A percentile compares a stretch with the other conserved stretches of the same genome.
phyloP scores from a whole-genome alignment of 2,329 filamentous ascomycete species.

The Alternaria dauci region DNA sequence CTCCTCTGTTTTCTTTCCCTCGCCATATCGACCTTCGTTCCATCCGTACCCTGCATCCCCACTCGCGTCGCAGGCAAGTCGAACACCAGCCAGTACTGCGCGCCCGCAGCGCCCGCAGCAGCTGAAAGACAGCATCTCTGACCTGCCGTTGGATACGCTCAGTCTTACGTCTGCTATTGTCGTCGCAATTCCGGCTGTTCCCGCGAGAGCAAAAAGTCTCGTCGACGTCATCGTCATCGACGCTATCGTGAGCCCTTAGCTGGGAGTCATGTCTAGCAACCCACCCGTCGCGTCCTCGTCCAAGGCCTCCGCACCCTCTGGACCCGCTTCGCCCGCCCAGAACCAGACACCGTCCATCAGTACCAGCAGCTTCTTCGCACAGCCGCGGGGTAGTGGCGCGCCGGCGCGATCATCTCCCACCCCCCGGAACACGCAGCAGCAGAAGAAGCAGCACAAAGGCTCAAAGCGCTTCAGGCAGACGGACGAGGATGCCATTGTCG shows the following conservation, averaged over 20 bases:
- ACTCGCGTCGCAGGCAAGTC: not conserved
- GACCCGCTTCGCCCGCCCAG: conserved; percentile 54
- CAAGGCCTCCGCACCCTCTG: conserved; percentile 51
- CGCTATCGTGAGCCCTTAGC: conserved; percentile 35
- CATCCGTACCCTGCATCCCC: not conserved
- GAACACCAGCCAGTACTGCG: conserved; percentile 15
- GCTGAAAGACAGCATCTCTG: not conserved
- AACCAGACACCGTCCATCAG: conserved; percentile 55
- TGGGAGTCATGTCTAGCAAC: conserved; percentile 56
- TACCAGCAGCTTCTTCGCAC: conserved; percentile 54
- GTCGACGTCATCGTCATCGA: not conserved
- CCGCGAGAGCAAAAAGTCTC: not conserved
- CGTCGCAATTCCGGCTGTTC: not conserved
- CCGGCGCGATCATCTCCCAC: conserved; percentile 53
- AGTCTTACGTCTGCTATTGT: conserved; percentile 1
- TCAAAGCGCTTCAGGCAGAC: conserved; percentile 76
- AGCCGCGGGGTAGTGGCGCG: conserved; percentile 54
- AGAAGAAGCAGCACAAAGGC: conserved; percentile 83
- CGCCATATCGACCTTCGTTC: conserved; percentile 5
- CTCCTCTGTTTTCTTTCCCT: not conserved
- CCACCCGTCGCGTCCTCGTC: conserved; percentile 52
- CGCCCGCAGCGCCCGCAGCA: conserved; percentile 4
- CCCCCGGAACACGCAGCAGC: conserved; percentile 77
- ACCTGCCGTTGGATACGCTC: not conserved
- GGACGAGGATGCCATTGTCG: conserved; percentile 88